phyloP scores from a whole-genome alignment of 2,329 filamentous ascomycete species.

The Penicillium sp. region DNA sequence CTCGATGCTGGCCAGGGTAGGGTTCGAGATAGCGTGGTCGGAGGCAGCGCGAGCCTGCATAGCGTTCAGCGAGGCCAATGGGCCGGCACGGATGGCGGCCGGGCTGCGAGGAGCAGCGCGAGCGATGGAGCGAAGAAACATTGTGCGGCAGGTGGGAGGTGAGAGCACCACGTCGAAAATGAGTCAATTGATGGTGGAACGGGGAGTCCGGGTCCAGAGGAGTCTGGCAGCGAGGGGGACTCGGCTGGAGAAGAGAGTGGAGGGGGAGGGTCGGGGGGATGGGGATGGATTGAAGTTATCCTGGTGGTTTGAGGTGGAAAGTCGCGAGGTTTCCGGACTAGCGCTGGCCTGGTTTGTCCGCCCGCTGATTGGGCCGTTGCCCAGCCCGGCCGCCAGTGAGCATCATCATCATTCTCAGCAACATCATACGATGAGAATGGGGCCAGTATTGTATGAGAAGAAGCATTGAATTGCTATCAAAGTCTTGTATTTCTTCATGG shows the following conservation, averaged over 20 bases:
- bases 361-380: slow-evolving; percentile 39
- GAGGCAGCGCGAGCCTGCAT: slow-evolving; percentile 62
- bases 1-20: slow-evolving; percentile 96
- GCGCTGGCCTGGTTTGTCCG: slow-evolving; percentile 40
- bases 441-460: not conserved
- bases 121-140: slow-evolving; percentile 53
- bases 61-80: slow-evolving; percentile 45
- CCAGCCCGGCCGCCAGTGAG: slow-evolving; percentile 26
- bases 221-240: slow-evolving; percentile 18
- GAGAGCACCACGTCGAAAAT: slow-evolving; percentile 33
- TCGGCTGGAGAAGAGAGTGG: slow-evolving; percentile 36
- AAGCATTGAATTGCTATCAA: not conserved
- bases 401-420: slow-evolving; percentile 27
- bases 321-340: slow-evolving; percentile 42
- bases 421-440: slow-evolving; percentile 8
- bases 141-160: slow-evolving; percentile 42
- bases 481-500: not conserved
- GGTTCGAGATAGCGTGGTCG: slow-evolving; percentile 95
- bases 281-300: slow-evolving; percentile 39
- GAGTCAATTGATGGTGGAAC: slow-evolving; percentile 34
- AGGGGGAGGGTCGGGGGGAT: slow-evolving; percentile 36
- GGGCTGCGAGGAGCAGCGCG: slow-evolving; percentile 51
- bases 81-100: slow-evolving; percentile 43
- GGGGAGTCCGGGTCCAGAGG: slow-evolving; percentile 28
- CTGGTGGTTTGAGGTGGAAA: slow-evolving; percentile 47